Base-by-base conservation (phyloP, 495 filamentous ascomycete species). In the Sporormia fimetaria region DNA sequence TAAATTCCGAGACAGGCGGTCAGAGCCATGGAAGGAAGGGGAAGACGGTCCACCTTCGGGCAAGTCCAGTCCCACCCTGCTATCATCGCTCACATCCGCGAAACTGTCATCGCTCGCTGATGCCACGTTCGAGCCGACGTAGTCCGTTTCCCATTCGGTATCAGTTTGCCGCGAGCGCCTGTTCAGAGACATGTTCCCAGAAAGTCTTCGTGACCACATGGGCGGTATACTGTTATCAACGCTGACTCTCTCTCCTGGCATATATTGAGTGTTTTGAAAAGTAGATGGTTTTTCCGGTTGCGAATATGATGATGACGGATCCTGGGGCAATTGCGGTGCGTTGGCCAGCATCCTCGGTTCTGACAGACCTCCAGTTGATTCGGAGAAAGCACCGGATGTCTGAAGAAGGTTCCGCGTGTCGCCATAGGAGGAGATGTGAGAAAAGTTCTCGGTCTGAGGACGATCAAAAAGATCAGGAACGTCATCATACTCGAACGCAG, bases 321-420 rank as follows among this genome's bases (percentile, higher is more conserved):
- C 15, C 15, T 22, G 27, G 12, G 24, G 12, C 37, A 23, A 22
- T 36, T 20, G 16, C 33, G 47, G 49, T 7, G 49, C 45, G 26
- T 49, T 14, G 18, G 21, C 11, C 17, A 12, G 24, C 10, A 21
- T n/a, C 17, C 9, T 1, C 22, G 7, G n/a, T 9, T 11, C 25
- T 23, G 2, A 30, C 11, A 25, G 29, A n/a, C 15, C 8, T 24
- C 36, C 16, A 42, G 30, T 32, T 42, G 50, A 21, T n/a, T n/a
- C n/a, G n/a, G n/a, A n/a, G n/a, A n/a, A n/a, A n/a, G n/a, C n/a
- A n/a, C n/a, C n/a, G n/a, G 39, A 51, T 9, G 44, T 22, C 31
- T 34, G 45, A 7, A 57, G 46, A 12, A 59, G 37, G 21, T 55
- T 27, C 9, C 54, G 51, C n/a, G 51, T 59, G 39, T 57, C 51